Evolutionary conservation across 2,329 filamentous ascomycete species (phyloP).

Genomic region (Penicillium sp.): DNA sequence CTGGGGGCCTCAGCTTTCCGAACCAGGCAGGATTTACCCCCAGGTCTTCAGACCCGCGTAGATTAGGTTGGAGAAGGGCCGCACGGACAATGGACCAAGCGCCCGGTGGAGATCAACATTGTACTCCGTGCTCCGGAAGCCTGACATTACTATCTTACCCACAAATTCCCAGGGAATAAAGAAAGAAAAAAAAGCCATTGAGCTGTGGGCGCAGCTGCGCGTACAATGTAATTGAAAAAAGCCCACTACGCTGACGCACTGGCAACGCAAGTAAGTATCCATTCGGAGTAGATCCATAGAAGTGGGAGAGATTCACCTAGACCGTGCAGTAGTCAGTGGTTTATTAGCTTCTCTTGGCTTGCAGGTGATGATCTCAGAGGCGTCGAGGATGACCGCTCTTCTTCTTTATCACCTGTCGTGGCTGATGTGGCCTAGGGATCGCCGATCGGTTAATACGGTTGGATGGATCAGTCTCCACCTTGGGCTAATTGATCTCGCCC

Average conservation of each 20-base stretch:
- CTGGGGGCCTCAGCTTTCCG: not conserved
- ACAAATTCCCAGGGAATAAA: not conserved
- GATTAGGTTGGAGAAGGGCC: conserved; percentile 4
- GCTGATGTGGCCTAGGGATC: conserved; percentile 10
- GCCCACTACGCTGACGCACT: not conserved
- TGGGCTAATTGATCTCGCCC: conserved; percentile 1
- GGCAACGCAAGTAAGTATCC: not conserved
- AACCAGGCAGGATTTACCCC: not conserved
- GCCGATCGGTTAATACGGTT: conserved; percentile 11
- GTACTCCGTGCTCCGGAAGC: not conserved
- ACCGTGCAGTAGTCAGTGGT: not conserved
- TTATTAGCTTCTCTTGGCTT: conserved; percentile 5
- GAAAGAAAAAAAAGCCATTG: not conserved
- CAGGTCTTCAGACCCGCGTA: not conserved
- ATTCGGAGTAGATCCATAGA: not conserved
- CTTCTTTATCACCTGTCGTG: conserved; percentile 1
- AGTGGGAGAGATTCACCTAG: not conserved
- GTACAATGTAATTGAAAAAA: not conserved
- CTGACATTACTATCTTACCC: not conserved
- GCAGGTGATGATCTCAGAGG: conserved; percentile 15
- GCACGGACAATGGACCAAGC: not conserved
- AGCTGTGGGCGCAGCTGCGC: not conserved
- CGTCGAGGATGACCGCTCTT: conserved; percentile 4
- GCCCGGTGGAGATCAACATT: not conserved
- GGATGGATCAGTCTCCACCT: not conserved